These are phyloP conservation scores for Penicillium sp. DNA, from an alignment of 2,329 filamentous ascomycete genomes.

Conservation along the genomic window DNA sequence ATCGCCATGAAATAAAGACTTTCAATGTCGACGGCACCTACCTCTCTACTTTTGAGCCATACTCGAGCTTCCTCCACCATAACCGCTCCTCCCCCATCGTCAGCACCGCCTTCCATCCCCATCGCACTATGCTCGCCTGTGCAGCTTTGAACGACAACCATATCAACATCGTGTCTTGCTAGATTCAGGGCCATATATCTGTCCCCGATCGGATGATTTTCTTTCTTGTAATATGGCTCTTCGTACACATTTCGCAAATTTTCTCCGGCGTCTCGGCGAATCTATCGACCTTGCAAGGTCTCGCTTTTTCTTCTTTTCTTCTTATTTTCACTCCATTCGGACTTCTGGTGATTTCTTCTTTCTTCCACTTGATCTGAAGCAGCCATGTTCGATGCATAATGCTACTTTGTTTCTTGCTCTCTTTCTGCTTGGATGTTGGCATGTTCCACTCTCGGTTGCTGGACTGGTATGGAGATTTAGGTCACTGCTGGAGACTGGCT, in stretches of 20 bases:
- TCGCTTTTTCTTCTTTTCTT: not conserved
- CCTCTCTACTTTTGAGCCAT: slow-evolving; percentile 82
- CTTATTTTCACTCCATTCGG: not conserved
- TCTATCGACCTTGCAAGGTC: not conserved
- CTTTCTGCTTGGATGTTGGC: not conserved
- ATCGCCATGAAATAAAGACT: slow-evolving; percentile 81
- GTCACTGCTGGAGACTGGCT: not conserved
- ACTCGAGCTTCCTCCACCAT: slow-evolving; percentile 81
- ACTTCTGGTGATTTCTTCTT: not conserved
- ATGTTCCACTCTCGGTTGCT: not conserved
- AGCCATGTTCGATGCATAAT: not conserved
- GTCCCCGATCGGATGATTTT: not conserved
- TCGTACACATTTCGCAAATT: slow-evolving; percentile 8
- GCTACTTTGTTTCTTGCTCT: not conserved
- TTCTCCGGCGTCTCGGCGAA: slow-evolving; percentile 13
- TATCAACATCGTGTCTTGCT: slow-evolving; percentile 80
- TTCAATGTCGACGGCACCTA: slow-evolving; percentile 83
- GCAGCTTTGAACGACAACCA: slow-evolving; percentile 84
- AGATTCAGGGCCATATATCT: slow-evolving; percentile 10
- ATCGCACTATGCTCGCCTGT: slow-evolving; percentile 85
- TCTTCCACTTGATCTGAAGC: slow-evolving; percentile 1
- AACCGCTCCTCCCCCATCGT: slow-evolving; percentile 79
- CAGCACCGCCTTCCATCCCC: slow-evolving; percentile 90
- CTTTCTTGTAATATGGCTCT: slow-evolving; percentile 13
- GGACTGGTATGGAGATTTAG: not conserved